Percentiles rank a stretch among this genome's conserved stretches.
phyloP scores from a whole-genome alignment of 2,329 filamentous ascomycete species.

The Aspergillus fijiensis region DNA sequence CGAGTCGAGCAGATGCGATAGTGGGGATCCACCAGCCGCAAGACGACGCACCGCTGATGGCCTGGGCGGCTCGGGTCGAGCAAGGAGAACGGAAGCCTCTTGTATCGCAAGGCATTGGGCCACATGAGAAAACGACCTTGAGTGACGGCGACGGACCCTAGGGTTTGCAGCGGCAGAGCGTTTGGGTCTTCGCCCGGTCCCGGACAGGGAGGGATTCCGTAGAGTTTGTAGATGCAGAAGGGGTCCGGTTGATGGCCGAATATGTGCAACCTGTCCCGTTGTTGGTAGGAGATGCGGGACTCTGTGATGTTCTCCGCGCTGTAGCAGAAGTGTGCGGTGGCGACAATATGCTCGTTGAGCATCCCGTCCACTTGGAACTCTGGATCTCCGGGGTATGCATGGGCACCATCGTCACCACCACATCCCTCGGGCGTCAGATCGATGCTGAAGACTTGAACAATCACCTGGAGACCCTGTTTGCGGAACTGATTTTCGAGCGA shows the following conservation, averaged over 20 bases:
- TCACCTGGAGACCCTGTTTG: constrained; percentile 14
- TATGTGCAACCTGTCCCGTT: not conserved
- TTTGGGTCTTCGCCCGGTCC: not conserved
- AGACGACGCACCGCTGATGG: constrained; percentile 10
- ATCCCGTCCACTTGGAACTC: constrained; percentile 15
- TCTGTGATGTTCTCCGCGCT: constrained; percentile 12
- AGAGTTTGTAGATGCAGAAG: not conserved
- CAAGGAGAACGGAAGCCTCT: constrained; percentile 12
- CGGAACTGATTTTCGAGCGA: constrained; percentile 16
- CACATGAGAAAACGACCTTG: constrained; percentile 14
- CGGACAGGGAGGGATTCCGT: not conserved
- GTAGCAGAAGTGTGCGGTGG: constrained; percentile 5
- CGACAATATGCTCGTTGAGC: constrained; percentile 13
- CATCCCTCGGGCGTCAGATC: constrained; percentile 8
- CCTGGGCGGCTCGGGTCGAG: constrained; percentile 11
- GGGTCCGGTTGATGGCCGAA: not conserved
- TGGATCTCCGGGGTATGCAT: constrained; percentile 8
- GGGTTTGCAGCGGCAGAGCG: constrained; percentile 3
- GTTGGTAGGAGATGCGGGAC: constrained; percentile 11
- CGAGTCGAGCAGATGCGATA: constrained; percentile 16
- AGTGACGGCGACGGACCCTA: constrained; percentile 13
- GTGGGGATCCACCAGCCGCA: constrained; percentile 16
- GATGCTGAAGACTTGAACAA: constrained; percentile 13
- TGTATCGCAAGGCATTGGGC: constrained; percentile 12
- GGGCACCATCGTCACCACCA: too few relatives aligned